phyloP scores from a whole-genome alignment of 2,329 filamentous ascomycete species.

The Zasmidium citrigriseum region DNA sequence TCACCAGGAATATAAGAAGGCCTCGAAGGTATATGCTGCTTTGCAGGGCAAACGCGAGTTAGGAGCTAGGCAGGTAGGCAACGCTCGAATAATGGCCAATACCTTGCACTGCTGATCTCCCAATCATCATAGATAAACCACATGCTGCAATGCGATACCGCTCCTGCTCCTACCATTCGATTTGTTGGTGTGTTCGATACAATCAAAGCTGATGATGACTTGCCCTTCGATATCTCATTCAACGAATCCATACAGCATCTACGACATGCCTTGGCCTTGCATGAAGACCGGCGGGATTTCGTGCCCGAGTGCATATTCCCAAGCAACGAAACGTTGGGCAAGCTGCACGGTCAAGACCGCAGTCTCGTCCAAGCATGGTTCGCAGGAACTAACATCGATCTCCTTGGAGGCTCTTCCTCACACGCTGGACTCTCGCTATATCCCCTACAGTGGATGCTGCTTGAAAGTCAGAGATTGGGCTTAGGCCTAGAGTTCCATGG shows the following conservation, averaged over 20 bases:
- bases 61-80: not conserved
- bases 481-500: not conserved
- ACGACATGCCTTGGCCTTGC: slow-evolving; percentile 41
- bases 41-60: slow-evolving; percentile 11
- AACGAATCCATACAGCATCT: slow-evolving; percentile 12
- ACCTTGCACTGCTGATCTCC: not conserved
- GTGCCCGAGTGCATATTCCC: slow-evolving; percentile 27
- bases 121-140: not conserved
- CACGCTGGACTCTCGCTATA: slow-evolving; percentile 43
- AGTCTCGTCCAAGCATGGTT: slow-evolving; percentile 44
- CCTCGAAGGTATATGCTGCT: slow-evolving; percentile 14
- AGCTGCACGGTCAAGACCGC: slow-evolving; percentile 9
- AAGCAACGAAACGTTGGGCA: slow-evolving; percentile 12
- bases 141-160: not conserved
- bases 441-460: slow-evolving; percentile 45
- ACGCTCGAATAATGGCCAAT: not conserved
- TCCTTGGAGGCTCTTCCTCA: slow-evolving; percentile 36
- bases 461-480: slow-evolving; percentile 24
- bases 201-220: not conserved
- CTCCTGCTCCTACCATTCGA: not conserved
- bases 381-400: slow-evolving; percentile 39
- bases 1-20: slow-evolving; percentile 28
- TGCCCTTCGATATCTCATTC: not conserved
- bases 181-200: not conserved
- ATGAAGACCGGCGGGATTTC: slow-evolving; percentile 36